phyloP scores from a whole-genome alignment of 768 basidiomycete species.

The Glaciozyma antarctica region DNA sequence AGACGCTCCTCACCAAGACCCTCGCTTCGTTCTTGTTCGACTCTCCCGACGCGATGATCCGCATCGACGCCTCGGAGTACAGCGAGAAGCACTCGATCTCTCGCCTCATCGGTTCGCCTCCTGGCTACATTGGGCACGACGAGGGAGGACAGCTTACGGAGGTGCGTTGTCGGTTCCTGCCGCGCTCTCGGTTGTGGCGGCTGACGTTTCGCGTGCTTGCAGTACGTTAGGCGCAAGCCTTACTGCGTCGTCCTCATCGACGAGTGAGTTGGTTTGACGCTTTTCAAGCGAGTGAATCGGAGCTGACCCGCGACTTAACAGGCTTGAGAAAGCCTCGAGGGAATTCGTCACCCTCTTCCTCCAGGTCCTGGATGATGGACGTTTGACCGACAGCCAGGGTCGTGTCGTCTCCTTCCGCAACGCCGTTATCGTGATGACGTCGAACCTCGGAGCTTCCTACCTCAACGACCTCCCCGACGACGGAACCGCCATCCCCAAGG shows the following conservation, averaged over 20 bases:
- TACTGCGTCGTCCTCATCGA: slow-evolving; percentile 25
- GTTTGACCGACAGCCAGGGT: slow-evolving; percentile 43
- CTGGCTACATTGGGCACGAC: slow-evolving; percentile 88
- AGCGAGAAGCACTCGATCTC: slow-evolving; percentile 87
- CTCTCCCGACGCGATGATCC: slow-evolving; percentile 92
- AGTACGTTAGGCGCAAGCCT: slow-evolving; percentile 29
- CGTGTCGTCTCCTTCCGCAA: slow-evolving; percentile 42
- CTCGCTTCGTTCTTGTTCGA: slow-evolving; percentile 82
- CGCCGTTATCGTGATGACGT: slow-evolving; percentile 36
- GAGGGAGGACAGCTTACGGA: slow-evolving; percentile 52
- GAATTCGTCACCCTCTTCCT: slow-evolving; percentile 44
- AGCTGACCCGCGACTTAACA: neutral
- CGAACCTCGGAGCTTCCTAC: slow-evolving; percentile 41
- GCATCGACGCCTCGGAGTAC: slow-evolving; percentile 71
- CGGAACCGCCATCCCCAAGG: slow-evolving; percentile 31
- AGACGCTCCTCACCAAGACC: slow-evolving; percentile 86
- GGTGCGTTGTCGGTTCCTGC: too few relatives aligned
- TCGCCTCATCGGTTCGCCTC: slow-evolving; percentile 79
- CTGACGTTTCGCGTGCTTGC: neutral
- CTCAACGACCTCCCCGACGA: slow-evolving; percentile 43
- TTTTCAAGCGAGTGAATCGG: slow-evolving; percentile 13
- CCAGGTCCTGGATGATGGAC: slow-evolving; percentile 44
- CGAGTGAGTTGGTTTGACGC: slow-evolving; percentile 11
- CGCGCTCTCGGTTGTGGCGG: too few relatives aligned
- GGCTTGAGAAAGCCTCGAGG: slow-evolving; percentile 42